Conservation (phyloP, 495 filamentous ascomycete genomes). For the Penicillium bovifimosum region DNA sequence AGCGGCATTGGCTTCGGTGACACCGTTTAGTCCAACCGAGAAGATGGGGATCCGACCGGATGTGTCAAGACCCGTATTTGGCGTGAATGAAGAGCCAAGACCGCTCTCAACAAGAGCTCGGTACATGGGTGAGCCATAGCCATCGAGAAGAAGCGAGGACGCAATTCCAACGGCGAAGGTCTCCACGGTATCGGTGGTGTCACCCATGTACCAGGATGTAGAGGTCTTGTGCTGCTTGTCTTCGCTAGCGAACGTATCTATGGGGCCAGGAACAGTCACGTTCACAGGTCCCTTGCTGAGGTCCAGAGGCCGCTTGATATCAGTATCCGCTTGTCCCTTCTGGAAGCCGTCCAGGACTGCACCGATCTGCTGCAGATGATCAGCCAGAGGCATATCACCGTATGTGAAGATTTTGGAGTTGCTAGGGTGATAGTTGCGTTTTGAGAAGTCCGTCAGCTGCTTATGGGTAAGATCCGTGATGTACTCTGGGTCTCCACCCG, state of each 20-base stretch:
- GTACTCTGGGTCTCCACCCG: conserved; percentile 89
- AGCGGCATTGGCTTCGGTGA: conserved; percentile 69
- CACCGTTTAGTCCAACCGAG: conserved; percentile 83
- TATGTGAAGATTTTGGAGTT: conserved; percentile 95
- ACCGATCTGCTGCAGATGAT: conserved; percentile 74
- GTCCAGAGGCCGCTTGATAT: conserved; percentile 70
- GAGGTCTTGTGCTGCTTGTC: conserved; percentile 91
- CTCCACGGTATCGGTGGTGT: conserved; percentile 74
- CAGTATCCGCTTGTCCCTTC: conserved; percentile 58
- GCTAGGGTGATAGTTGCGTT: conserved; percentile 90
- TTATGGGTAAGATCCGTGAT: conserved; percentile 92
- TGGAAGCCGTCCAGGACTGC: conserved; percentile 65
- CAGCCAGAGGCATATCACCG: conserved; percentile 79
- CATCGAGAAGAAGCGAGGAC: conserved; percentile 78
- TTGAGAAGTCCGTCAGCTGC: conserved; percentile 79
- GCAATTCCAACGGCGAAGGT: conserved; percentile 78
- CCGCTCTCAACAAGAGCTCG: conserved; percentile 85
- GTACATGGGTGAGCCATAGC: conserved; percentile 93
- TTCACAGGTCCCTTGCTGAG: conserved; percentile 60
- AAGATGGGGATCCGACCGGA: conserved; percentile 74
- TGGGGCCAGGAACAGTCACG: conserved; percentile 70
- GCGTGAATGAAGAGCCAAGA: conserved; percentile 85
- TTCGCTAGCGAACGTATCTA: conserved; percentile 80
- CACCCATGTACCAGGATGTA: conserved; percentile 83
- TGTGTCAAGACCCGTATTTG: conserved; percentile 85